Evolutionary conservation across 495 filamentous ascomycete genomes (phyloP).

Genomic region (Tuber melanosporum): DNA sequence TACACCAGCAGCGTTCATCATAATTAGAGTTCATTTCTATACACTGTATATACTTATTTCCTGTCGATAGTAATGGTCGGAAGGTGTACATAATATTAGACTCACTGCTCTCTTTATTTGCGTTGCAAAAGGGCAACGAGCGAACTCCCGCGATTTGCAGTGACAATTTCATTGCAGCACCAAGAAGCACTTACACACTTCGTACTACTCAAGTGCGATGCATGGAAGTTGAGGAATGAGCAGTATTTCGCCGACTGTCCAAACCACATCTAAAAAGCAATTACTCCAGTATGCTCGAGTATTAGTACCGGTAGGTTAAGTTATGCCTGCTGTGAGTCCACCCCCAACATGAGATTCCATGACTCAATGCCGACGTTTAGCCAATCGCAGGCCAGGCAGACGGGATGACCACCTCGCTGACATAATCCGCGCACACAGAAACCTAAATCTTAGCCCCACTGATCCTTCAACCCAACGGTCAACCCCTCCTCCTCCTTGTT

Average conservation of each 20-base stretch:
- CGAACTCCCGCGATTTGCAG: background rate
- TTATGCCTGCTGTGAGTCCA: background rate
- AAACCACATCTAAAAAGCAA: background rate
- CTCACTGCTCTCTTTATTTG: background rate
- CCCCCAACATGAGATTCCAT: background rate
- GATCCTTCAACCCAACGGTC: constrained; percentile 1
- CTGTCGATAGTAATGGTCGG: background rate
- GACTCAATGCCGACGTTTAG: background rate
- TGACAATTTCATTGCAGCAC: background rate
- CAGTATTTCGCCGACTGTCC: background rate
- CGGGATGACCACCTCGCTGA: background rate
- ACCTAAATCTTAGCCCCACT: background rate
- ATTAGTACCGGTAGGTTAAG: no score
- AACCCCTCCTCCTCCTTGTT: constrained; percentile 22
- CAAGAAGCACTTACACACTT: background rate
- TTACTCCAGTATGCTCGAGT: background rate
- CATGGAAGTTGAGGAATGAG: background rate
- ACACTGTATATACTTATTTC: background rate
- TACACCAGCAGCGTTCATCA: background rate
- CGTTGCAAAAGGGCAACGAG: background rate
- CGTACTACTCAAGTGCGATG: background rate
- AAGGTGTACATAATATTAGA: background rate
- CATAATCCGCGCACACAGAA: background rate
- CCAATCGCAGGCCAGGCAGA: background rate
- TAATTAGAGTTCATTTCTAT: background rate